Percentiles rank a stretch among this genome's conserved stretches.
Conservation (phyloP, 1,284 basidiomycete genomes). For the Heliocybe sulcata region DNA sequence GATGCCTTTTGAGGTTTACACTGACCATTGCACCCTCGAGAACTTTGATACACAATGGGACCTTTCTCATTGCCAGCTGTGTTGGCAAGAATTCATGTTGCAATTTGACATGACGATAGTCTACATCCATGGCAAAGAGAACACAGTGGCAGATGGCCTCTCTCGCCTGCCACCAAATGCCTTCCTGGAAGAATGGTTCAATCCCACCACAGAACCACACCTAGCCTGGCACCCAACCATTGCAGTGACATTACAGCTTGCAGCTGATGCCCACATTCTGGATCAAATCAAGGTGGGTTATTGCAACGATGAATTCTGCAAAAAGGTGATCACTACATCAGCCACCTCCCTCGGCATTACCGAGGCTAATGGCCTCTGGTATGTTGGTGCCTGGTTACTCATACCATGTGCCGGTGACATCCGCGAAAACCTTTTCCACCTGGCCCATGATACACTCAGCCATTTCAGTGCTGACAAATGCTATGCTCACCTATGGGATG, state of each 20-base stretch:
- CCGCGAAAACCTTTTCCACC: constrained; percentile 14
- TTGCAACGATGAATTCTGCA: neutral
- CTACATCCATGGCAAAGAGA: constrained; percentile 28
- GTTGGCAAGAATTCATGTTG: constrained; percentile 28
- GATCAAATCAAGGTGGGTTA: constrained; percentile 20
- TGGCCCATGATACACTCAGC: constrained; percentile 23
- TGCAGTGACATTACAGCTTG: too few relatives aligned
- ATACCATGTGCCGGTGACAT: constrained; percentile 19
- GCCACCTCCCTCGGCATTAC: constrained; percentile 7
- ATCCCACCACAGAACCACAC: too few relatives aligned
- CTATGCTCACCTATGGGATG: constrained; percentile 17
- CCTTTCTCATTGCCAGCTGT: constrained; percentile 23
- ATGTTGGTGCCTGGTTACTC: constrained; percentile 18
- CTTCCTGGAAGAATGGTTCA: too few relatives aligned
- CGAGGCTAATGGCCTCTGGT: constrained; percentile 22
- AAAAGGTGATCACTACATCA: constrained; percentile 1
- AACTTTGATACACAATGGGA: constrained; percentile 27
- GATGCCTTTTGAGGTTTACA: constrained; percentile 22
- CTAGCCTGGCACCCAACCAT: too few relatives aligned
- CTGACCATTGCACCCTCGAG: constrained; percentile 31
- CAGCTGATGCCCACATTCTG: constrained; percentile 14
- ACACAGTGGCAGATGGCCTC: constrained; percentile 27
- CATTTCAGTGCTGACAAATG: constrained; percentile 31
- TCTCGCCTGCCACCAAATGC: too few relatives aligned
- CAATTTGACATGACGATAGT: constrained; percentile 26